phyloP scores from a whole-genome alignment of 2,329 filamentous ascomycete genomes.

The Colletotrichum sp. region DNA sequence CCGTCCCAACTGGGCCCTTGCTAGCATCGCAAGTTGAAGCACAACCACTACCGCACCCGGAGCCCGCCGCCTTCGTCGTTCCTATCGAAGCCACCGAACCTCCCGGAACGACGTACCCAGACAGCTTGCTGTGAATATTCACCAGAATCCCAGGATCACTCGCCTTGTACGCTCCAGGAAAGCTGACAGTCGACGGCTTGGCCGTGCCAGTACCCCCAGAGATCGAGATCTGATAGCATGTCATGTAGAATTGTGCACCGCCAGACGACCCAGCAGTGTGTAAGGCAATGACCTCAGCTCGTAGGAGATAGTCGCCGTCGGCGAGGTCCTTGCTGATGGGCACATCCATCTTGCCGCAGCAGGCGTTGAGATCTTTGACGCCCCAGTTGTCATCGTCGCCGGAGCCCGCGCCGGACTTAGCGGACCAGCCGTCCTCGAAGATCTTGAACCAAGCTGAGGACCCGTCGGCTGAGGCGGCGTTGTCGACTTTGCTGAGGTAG shows the following conservation, averaged over 20 bases:
- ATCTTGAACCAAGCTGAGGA: conserved; percentile 58
- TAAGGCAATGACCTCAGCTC: conserved; percentile 54
- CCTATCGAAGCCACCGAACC: conserved; percentile 47
- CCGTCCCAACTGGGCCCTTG: conserved; percentile 30
- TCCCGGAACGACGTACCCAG: conserved; percentile 47
- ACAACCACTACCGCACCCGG: conserved; percentile 41
- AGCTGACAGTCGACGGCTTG: conserved; percentile 33
- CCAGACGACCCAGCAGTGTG: conserved; percentile 42
- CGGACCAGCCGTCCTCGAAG: conserved; percentile 49
- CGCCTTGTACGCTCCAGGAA: conserved; percentile 50
- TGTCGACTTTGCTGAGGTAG: conserved; percentile 54
- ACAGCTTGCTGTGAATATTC: conserved; percentile 50
- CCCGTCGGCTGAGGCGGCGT: conserved; percentile 50
- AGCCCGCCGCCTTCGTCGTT: conserved; percentile 43
- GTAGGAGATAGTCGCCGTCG: conserved; percentile 47
- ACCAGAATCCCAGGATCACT: conserved; percentile 50
- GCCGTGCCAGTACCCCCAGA: conserved; percentile 27
- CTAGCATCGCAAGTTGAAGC: conserved; percentile 42
- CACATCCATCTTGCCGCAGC: conserved; percentile 48
- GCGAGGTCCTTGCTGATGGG: conserved; percentile 35
- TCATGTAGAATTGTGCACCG: conserved; percentile 44
- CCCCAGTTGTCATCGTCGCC: conserved; percentile 52
- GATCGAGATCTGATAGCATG: conserved; percentile 41
- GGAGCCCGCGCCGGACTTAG: conserved; percentile 35
- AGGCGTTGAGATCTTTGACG: conserved; percentile 42